Percentiles rank a stretch among this genome's conserved stretches.
Evolutionary conservation across 805 yeast genomes (phyloP).

Genomic region (Brettanomyces bruxellensis): DNA sequence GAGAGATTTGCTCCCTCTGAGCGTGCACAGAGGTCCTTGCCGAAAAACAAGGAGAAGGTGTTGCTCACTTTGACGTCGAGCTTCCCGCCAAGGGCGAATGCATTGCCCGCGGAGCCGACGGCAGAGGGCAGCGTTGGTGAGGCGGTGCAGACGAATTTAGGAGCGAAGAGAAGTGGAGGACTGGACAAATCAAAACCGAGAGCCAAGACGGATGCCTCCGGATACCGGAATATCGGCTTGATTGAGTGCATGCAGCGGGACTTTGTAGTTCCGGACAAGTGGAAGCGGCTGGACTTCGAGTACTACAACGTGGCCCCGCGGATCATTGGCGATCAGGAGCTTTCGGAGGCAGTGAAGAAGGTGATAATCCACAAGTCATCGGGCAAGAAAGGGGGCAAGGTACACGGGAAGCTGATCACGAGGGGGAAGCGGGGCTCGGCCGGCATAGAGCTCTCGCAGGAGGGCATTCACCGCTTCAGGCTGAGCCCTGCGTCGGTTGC

Average conservation of each 20-base stretch:
- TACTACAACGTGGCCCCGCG: slow-evolving; percentile 32
- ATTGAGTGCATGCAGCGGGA: slow-evolving; percentile 24
- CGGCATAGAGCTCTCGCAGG: slow-evolving; percentile 10
- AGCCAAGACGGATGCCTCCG: not conserved
- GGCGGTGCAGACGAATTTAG: not conserved
- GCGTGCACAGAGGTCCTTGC: slow-evolving; percentile 32
- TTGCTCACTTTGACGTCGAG: slow-evolving; percentile 40
- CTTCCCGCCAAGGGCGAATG: slow-evolving; percentile 30
- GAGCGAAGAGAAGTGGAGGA: not conserved
- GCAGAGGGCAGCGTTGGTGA: not conserved
- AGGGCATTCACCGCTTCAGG: slow-evolving; percentile 43
- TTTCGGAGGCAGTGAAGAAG: not conserved
- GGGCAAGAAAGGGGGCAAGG: slow-evolving; percentile 6
- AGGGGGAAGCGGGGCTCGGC: slow-evolving; percentile 2
- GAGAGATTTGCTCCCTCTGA: slow-evolving; percentile 48
- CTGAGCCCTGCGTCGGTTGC: slow-evolving; percentile 50
- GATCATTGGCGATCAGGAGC: slow-evolving; percentile 2
- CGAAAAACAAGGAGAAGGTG: slow-evolving; percentile 34
- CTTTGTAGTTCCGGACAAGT: slow-evolving; percentile 38
- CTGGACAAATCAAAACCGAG: not conserved
- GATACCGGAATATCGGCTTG: slow-evolving; percentile 10
- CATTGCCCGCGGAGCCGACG: not conserved
- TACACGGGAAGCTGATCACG: slow-evolving; percentile 5
- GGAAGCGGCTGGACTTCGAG: slow-evolving; percentile 47
- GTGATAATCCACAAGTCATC: not conserved